A percentile compares a stretch with the other conserved stretches of the same genome.
phyloP scores from a whole-genome alignment of 108 stramenopile genomes.

The Cyclotella choctawhatcheeana region DNA sequence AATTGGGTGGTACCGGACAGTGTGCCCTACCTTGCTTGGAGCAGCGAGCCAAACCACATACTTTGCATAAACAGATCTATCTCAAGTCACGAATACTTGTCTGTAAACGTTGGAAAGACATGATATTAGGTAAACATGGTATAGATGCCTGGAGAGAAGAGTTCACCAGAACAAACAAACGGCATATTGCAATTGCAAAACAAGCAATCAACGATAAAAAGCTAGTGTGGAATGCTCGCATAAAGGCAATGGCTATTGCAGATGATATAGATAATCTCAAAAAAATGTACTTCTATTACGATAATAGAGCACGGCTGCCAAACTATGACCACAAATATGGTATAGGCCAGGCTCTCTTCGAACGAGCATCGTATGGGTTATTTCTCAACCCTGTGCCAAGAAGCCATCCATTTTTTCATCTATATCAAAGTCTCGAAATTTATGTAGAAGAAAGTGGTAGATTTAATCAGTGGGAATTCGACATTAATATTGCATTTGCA shows the following conservation, averaged over 20 bases:
- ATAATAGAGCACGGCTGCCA: no score
- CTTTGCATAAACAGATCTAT: not conserved
- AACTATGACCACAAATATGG: no score
- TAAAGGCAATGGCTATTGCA: conserved; percentile 27
- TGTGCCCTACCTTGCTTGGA: not conserved
- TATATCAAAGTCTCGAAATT: not conserved
- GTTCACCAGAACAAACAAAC: not conserved
- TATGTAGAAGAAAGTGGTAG: no score
- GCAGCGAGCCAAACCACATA: not conserved
- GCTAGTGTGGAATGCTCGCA: conserved; percentile 14
- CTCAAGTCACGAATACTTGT: conserved; percentile 4
- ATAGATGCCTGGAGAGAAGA: conserved; percentile 1
- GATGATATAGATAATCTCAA: conserved; percentile 11
- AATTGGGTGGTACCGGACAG: not conserved
- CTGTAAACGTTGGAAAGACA: conserved; percentile 27
- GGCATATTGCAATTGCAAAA: not conserved
- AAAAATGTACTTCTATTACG: not conserved
- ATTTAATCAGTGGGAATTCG: no score
- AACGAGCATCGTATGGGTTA: conserved; percentile 1
- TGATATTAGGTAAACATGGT: conserved; percentile 22
- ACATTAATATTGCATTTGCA: no score
- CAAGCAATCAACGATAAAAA: not conserved
- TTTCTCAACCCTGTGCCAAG: conserved; percentile 9
- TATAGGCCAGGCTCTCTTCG: no score
- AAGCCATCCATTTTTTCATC: conserved; percentile 1